A percentile compares a stretch with the other conserved stretches of the same genome.
These are phyloP conservation scores for Crucihimalaya himalaica DNA, from an alignment of 345 rosid genomes.

Conservation along the genomic window DNA sequence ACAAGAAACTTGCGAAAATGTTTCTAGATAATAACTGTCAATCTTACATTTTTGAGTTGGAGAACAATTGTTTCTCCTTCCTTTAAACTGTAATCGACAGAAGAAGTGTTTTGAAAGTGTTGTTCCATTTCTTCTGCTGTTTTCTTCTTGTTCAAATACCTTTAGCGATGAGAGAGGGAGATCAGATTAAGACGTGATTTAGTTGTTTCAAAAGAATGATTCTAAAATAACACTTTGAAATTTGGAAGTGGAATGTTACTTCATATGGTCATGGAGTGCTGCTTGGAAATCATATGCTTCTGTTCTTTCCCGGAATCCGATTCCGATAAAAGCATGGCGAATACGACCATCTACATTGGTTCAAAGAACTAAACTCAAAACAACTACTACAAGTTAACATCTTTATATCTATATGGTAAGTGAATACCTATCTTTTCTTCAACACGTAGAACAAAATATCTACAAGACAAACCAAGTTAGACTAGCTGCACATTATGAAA, in stretches of 20 bases:
- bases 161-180: constrained; percentile 29
- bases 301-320: constrained; percentile 97
- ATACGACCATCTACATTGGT: constrained; percentile 77
- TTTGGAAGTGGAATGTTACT: constrained; percentile 49
- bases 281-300: constrained; percentile 99
- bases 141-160: constrained; percentile 94
- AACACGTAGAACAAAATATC: constrained; percentile 97
- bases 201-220: background rate
- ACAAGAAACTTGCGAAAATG: background rate
- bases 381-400: constrained; percentile 11
- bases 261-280: constrained; percentile 94
- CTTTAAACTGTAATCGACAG: constrained; percentile 85
- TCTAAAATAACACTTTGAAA: background rate
- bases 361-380: constrained; percentile 30
- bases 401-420: constrained; percentile 11
- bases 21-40: background rate
- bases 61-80: constrained; percentile 91
- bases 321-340: constrained; percentile 94
- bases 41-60: constrained; percentile 73
- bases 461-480: constrained; percentile 51
- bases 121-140: constrained; percentile 99
- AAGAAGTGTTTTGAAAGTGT: constrained; percentile 76
- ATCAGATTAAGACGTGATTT: background rate
- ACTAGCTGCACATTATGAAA: constrained; percentile 1
- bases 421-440: constrained; percentile 88